Percentiles rank a stretch among this genome's conserved stretches.
phyloP scores from a whole-genome alignment of 345 rosid genomes.

The Bruguiera gymnorhiza region DNA sequence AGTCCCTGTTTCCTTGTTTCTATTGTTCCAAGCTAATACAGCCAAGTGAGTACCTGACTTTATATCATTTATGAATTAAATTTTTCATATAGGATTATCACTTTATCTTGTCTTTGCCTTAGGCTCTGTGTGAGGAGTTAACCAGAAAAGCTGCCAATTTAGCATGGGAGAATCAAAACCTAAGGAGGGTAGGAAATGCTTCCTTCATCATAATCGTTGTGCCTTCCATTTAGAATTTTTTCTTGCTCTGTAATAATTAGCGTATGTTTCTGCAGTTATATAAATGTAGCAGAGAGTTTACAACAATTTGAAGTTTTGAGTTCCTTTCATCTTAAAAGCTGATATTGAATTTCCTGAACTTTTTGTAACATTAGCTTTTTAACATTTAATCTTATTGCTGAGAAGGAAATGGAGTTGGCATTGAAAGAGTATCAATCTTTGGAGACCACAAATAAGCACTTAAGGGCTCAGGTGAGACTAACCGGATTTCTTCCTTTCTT shows the following conservation, averaged over 20 bases:
- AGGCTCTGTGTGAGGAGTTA: conserved; percentile 82
- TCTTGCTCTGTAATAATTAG: background rate
- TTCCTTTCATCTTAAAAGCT: background rate
- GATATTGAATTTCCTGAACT: background rate
- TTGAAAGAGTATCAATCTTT: conserved; percentile 55
- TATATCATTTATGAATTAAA: background rate
- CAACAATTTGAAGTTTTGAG: background rate
- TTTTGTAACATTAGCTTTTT: conserved; percentile 10
- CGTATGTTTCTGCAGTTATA: background rate
- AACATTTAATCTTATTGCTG: conserved; percentile 24
- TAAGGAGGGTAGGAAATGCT: conserved; percentile 52
- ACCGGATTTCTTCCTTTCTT: background rate
- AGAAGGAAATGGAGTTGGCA: conserved; percentile 68
- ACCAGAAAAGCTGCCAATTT: conserved; percentile 72
- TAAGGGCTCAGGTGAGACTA: conserved; percentile 56
- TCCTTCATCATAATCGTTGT: background rate
- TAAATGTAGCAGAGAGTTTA: background rate
- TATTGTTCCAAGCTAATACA: no score
- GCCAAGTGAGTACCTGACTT: background rate
- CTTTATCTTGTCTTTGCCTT: conserved; percentile 8
- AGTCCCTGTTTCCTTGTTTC: no score
- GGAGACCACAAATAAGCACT: conserved; percentile 57
- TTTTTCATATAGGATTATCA: background rate
- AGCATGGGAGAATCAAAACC: conserved; percentile 55
- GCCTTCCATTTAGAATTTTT: background rate